Conservation (phyloP, 1,139 yeast species). For the Hyphopichia burtonii region DNA sequence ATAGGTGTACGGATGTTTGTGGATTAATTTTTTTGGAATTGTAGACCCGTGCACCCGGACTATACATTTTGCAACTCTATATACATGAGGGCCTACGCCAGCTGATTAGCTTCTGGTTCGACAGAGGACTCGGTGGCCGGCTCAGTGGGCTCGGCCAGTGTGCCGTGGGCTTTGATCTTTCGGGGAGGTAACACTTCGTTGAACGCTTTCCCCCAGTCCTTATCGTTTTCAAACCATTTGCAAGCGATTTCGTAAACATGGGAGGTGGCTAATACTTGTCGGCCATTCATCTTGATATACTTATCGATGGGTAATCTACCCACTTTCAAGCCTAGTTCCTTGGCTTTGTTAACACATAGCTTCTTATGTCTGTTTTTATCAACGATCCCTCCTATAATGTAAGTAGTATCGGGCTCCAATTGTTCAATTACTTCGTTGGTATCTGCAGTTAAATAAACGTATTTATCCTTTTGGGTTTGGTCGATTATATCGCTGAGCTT, state of each 20-base stretch:
- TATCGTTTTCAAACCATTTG: slow-evolving; percentile 66
- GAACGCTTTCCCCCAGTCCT: slow-evolving; percentile 85
- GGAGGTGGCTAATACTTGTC: slow-evolving; percentile 88
- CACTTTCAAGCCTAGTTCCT: slow-evolving; percentile 64
- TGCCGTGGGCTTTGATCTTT: slow-evolving; percentile 32
- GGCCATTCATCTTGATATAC: slow-evolving; percentile 76
- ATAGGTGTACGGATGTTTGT: too few relatives aligned
- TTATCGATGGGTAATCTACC: slow-evolving; percentile 87
- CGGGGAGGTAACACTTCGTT: slow-evolving; percentile 82
- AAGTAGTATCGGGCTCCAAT: slow-evolving; percentile 68
- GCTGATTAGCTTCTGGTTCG: too few relatives aligned
- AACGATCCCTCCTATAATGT: slow-evolving; percentile 92
- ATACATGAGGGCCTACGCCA: too few relatives aligned
- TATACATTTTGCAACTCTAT: too few relatives aligned
- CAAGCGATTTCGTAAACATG: slow-evolving; percentile 88
- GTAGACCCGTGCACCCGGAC: too few relatives aligned
- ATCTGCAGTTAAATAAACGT: slow-evolving; percentile 83
- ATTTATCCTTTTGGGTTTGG: slow-evolving; percentile 35
- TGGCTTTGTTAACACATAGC: slow-evolving; percentile 81
- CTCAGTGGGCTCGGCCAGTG: background rate
- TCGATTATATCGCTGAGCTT: slow-evolving; percentile 38
- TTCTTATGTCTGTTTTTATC: slow-evolving; percentile 90
- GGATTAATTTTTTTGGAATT: too few relatives aligned
- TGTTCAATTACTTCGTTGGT: slow-evolving; percentile 64
- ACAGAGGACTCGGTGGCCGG: too few relatives aligned